Evolutionary conservation across 2,329 filamentous ascomycete species (phyloP).

Genomic region (Colletotrichum horii): DNA sequence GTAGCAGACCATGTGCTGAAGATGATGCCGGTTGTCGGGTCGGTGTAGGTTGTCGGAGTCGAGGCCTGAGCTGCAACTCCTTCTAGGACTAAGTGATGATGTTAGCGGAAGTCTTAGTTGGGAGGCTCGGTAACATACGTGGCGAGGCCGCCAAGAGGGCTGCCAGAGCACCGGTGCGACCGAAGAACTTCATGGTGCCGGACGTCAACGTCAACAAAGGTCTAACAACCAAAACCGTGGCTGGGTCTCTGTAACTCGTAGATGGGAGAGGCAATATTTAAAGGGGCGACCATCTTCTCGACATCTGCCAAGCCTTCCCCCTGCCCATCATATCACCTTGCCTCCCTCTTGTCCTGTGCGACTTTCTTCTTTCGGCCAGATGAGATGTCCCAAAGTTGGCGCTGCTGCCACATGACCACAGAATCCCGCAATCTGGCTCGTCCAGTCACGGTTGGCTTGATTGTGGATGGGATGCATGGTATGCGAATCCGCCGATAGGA

Average conservation of each 20-base stretch:
- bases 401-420: slow-evolving; percentile 8
- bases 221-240: neutral
- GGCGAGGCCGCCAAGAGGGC: slow-evolving; percentile 15
- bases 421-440: neutral
- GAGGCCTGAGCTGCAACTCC: slow-evolving; percentile 20
- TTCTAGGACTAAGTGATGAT: slow-evolving; percentile 1
- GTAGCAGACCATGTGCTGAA: slow-evolving; percentile 55
- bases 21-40: slow-evolving; percentile 54
- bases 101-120: neutral
- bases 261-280: neutral
- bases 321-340: neutral
- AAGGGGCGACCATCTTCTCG: neutral
- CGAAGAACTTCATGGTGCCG: slow-evolving; percentile 20
- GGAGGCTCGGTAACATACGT: neutral
- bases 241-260: neutral
- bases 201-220: neutral
- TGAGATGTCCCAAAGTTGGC: neutral
- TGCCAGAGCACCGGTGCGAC: slow-evolving; percentile 11
- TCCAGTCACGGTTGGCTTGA: neutral
- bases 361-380: slow-evolving; percentile 6
- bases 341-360: neutral
- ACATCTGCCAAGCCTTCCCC: neutral
- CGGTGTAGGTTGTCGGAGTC: slow-evolving; percentile 38
- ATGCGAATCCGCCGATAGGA: slow-evolving; percentile 19
- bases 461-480: neutral